A percentile compares a stretch with the other conserved stretches of the same genome.
Evolutionary conservation across 2,329 filamentous ascomycete genomes (phyloP).

Genomic region (Phaeosphaeriaceae sp.): DNA sequence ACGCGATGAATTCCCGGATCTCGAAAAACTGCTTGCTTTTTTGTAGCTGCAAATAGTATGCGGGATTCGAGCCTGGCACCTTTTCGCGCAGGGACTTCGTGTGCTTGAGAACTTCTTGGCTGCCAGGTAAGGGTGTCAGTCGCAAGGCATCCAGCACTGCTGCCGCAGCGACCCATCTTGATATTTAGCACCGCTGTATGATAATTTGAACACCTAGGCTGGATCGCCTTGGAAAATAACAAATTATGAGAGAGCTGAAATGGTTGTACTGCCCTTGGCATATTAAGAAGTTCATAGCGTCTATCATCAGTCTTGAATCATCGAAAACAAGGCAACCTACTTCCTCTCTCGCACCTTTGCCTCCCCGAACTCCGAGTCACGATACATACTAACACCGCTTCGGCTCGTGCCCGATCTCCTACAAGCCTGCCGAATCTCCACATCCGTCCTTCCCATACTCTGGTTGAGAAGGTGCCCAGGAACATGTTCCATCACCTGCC

Average conservation of each 20-base stretch:
- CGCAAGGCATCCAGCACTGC: neutral
- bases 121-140: no score
- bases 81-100: neutral
- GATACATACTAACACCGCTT: neutral
- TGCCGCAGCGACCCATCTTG: neutral
- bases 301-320: neutral
- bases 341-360: neutral
- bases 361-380: no score
- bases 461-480: neutral
- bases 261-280: neutral
- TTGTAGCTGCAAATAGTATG: neutral
- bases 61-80: neutral
- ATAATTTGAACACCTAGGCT: no score
- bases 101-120: neutral
- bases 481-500: neutral
- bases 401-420: neutral
- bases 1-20: neutral
- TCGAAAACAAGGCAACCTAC: neutral
- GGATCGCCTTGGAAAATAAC: no score
- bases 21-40: neutral
- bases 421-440: neutral
- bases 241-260: neutral
- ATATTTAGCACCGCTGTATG: neutral
- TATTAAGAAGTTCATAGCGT: neutral
- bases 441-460: neutral